A percentile compares a stretch with the other conserved stretches of the same genome.
These are phyloP conservation scores for Trypanosoma melophagium DNA, from an alignment of 208 protist genomes.

Conservation along the genomic window DNA sequence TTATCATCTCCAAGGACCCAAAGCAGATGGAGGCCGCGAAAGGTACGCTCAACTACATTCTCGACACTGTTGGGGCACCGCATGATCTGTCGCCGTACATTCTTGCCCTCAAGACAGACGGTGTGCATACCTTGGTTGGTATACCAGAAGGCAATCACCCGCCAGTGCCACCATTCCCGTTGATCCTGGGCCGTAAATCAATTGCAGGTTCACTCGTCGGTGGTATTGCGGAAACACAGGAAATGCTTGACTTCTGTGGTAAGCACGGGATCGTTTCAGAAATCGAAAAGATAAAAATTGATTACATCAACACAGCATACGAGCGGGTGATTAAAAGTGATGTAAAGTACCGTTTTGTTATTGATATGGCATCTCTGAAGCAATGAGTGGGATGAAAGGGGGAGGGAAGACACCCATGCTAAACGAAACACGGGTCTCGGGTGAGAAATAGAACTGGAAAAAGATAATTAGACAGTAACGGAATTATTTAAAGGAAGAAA, in stretches of 20 bases:
- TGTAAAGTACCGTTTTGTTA: constrained; percentile 78
- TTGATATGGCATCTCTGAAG: constrained; percentile 59
- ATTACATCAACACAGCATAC: constrained; percentile 72
- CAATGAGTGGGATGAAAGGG: constrained; percentile 17
- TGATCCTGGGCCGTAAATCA: constrained; percentile 28
- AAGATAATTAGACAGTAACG: too few species aligned
- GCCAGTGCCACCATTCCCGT: constrained; percentile 31
- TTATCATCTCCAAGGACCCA: constrained; percentile 56
- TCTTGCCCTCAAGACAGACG: constrained; percentile 41
- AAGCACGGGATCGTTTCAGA: constrained; percentile 67
- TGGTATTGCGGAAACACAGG: constrained; percentile 71
- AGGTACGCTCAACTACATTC: constrained; percentile 55
- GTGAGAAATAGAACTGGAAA: too few species aligned
- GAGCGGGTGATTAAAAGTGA: constrained; percentile 66
- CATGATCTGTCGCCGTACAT: constrained; percentile 62
- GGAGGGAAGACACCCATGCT: neutral
- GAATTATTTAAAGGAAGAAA: too few species aligned
- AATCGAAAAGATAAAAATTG: constrained; percentile 63
- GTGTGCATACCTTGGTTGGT: constrained; percentile 62
- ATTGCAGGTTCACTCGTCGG: constrained; percentile 64
- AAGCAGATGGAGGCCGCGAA: constrained; percentile 47
- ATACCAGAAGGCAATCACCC: constrained; percentile 44
- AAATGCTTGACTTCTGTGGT: constrained; percentile 85
- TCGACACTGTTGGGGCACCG: constrained; percentile 59
- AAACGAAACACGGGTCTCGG: too few species aligned